A percentile compares a stretch with the other conserved stretches of the same genome.
Conservation (phyloP, 768 basidiomycete genomes). For the Strobilomyces confusus region DNA sequence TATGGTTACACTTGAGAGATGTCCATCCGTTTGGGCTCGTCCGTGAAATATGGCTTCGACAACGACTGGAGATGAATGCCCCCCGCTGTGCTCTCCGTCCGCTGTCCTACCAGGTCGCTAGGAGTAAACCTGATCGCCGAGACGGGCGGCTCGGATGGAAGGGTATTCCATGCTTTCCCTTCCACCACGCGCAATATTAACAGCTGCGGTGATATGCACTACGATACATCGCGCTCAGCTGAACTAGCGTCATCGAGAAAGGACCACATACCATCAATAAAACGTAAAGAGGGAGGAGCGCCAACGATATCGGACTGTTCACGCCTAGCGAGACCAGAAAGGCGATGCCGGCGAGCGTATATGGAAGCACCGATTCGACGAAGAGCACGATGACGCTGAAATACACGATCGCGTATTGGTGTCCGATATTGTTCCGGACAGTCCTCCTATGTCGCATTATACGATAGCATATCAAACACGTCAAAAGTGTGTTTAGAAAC, state of each 20-base stretch:
- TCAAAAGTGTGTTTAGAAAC: conserved; percentile 16
- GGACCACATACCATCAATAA: conserved; percentile 18
- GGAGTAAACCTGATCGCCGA: not conserved
- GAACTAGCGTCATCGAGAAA: too few species aligned
- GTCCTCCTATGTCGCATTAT: conserved; percentile 8
- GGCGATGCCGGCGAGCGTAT: conserved; percentile 21
- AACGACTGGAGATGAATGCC: not conserved
- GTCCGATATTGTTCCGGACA: conserved; percentile 11
- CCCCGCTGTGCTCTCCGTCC: not conserved
- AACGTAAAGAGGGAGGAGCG: conserved; percentile 12
- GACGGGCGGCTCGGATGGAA: not conserved
- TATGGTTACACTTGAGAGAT: too few species aligned
- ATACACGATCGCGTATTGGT: conserved; percentile 16
- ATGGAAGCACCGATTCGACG: conserved; percentile 25
- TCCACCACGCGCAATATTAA: not conserved
- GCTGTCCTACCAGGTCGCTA: not conserved
- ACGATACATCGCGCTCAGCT: not conserved
- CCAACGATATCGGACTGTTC: conserved; percentile 9
- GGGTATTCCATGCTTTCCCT: not conserved
- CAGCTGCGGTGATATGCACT: conserved; percentile 22
- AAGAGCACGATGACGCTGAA: conserved; percentile 9
- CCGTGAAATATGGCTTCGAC: not conserved
- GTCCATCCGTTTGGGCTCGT: too few species aligned
- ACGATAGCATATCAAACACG: conserved; percentile 22
- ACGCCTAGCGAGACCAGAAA: conserved; percentile 22